Base-by-base conservation (phyloP, 2,329 filamentous ascomycete species). In the Fusarium keratoplasticum region DNA sequence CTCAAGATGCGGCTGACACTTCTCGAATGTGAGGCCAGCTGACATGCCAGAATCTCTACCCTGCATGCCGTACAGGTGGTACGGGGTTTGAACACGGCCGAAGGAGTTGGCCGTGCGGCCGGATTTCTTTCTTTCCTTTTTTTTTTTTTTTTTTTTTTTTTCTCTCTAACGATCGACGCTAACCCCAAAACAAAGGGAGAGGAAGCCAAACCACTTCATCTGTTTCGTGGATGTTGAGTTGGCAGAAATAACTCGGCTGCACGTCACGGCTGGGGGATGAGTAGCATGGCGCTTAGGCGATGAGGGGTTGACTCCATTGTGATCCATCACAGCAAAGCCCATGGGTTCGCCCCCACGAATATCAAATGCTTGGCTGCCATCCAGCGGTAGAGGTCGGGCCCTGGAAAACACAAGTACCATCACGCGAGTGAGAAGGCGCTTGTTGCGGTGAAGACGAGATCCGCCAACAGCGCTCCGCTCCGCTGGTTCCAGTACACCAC, bases 361-460 rank as follows among this genome's bases (percentile, higher is more conserved):
- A 61, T 66, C 38, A 52, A 70, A 31, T 29, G 35, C 25, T 55
- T 72, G 38, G 44, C 60, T 20, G 31, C 42, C 60, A 57, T 27
- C 25, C 58, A 42, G 61, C 50, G 50, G 55, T n/a, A 58, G 33
- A 66, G 40, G 35, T 27, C 40, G 47, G 61, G 61, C 38, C 25
- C 25, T 29, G 35, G 33, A 52, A 55, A 63, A 33, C 60, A 54
- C 50, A 54, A 50, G 58, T 40, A 29, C 64, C 36, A 69, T 70
- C 69, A 74, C 59, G 61, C 58, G 64, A 74, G 69, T 72, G 58
- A 60, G 58, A 57, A 66, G 61, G 62, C 70, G 55, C 71, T 70
- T 66, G 25, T 72, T 74, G 69, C 59, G 72, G 72, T 74, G 71
- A 74, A 71, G 58, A 67, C 22, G 31, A 57, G 22, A 64, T 69